Evolutionary conservation across 352 stramenopile species (phyloP), one percentile per base, ranked within the genome.

Genomic region (Phytopythium kandeliae): DNA sequence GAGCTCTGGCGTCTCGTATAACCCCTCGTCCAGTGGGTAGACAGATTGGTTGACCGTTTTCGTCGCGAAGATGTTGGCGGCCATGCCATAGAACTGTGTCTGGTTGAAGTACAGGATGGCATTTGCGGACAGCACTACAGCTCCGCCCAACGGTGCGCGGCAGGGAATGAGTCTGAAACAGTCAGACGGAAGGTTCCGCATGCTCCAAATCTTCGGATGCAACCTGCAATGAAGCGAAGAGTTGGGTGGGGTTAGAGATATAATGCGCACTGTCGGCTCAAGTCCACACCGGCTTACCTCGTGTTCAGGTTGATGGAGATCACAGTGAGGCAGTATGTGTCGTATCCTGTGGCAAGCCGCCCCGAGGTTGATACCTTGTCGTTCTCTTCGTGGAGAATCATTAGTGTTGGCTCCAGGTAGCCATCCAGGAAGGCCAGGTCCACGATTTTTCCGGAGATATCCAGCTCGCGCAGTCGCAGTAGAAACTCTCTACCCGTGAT

Each of bases 241-340:
- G 31, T 6, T 15, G 17, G 35, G 31, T 36, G 10, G 10, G 4
- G 31, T 36, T 36, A 42, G 17, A 25, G 35, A 21, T n/a, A n/a
- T n/a, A n/a, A n/a, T n/a, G n/a, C n/a, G n/a, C n/a, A n/a, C n/a
- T n/a, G n/a, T n/a, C n/a, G n/a, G n/a, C n/a, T n/a, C n/a, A n/a
- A n/a, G 6, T 35, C 11, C 7, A 35, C 31, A 15, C 31, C 7
- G 7, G 31, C 52, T 41, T 62, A 83, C 73, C 80, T 64, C 37
- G 81, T 92, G 56, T 91, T 89, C 54, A 92, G 71, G 66, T 92
- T 92, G 61, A 94, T 94, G 15, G 84, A 94, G 31, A 94, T 74
- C 21, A 94, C 84, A 1, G 84, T 91, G 30, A 94, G 66, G 46
- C 80, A 91, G 57, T 69, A 92, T 35, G 84, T 94, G 54, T 94